Percentiles rank a stretch among this genome's conserved stretches.
These are phyloP conservation scores for Stachybotrys chlorohalonatus DNA, from an alignment of 2,329 filamentous ascomycete species.

Conservation along the genomic window DNA sequence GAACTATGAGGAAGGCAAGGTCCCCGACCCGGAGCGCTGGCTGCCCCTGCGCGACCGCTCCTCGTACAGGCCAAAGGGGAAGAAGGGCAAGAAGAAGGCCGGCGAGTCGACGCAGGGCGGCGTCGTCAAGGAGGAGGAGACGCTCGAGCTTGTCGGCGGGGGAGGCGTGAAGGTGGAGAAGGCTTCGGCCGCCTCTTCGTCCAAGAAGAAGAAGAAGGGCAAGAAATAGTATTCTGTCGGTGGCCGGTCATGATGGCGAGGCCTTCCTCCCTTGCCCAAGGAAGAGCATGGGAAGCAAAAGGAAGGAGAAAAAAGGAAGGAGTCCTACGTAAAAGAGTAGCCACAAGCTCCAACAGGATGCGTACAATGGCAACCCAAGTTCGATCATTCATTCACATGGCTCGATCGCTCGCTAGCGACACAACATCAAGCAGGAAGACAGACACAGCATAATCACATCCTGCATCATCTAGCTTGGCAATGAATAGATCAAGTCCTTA, in stretches of 20 bases:
- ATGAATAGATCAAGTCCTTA: no score
- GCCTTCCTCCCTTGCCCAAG: no score
- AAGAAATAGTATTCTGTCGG: slow-evolving; percentile 34
- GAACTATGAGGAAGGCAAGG: slow-evolving; percentile 67
- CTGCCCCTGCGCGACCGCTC: slow-evolving; percentile 82
- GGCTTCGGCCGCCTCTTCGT: slow-evolving; percentile 23
- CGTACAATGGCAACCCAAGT: no score
- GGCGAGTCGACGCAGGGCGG: slow-evolving; percentile 79
- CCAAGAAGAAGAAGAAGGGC: slow-evolving; percentile 38
- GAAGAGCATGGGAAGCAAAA: no score
- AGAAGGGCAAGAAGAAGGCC: slow-evolving; percentile 81
- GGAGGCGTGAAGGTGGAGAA: slow-evolving; percentile 59
- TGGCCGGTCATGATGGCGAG: not conserved
- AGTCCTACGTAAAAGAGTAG: no score
- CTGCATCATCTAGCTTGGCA: no score
- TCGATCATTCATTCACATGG: no score
- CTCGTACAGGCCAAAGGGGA: slow-evolving; percentile 81
- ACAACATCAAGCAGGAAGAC: no score
- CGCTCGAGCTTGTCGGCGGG: slow-evolving; percentile 52
- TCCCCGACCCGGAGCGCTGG: slow-evolving; percentile 86
- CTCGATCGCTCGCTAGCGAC: no score
- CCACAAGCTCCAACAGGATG: no score
- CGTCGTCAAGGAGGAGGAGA: slow-evolving; percentile 64
- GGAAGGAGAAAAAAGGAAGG: no score
- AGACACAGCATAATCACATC: no score